Conservation (phyloP, 345 rosid genomes). For the Schrenkiella parvula region DNA sequence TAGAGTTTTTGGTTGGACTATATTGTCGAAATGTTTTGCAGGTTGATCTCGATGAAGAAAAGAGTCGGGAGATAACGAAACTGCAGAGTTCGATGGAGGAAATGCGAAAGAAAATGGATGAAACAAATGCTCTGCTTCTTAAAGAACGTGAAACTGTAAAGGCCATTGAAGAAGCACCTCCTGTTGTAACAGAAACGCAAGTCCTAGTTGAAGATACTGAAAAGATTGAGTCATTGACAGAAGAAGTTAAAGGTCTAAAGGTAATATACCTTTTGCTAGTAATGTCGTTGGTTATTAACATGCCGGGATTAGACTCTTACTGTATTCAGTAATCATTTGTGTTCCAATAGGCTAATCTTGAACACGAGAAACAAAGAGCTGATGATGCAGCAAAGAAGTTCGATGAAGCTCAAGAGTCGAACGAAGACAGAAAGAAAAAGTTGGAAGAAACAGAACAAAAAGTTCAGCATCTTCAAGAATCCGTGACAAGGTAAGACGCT, state of each 20-base stretch:
- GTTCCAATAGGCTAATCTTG: conserved; percentile 43
- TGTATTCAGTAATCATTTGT: too few species aligned
- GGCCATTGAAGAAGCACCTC: conserved; percentile 55
- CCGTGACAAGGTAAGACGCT: conserved; percentile 51
- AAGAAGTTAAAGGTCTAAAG: conserved; percentile 52
- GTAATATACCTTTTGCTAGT: too few species aligned
- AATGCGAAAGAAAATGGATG: conserved; percentile 48
- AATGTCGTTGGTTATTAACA: too few species aligned
- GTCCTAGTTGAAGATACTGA: conserved; percentile 57
- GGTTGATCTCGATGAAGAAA: conserved; percentile 64
- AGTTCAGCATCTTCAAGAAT: conserved; percentile 62
- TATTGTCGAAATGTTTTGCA: conserved; percentile 11
- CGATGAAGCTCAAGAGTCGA: conserved; percentile 45
- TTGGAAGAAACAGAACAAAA: conserved; percentile 73
- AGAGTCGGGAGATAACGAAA: conserved; percentile 48
- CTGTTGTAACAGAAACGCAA: conserved; percentile 52
- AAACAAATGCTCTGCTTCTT: conserved; percentile 43
- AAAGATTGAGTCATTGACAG: conserved; percentile 45
- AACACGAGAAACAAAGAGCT: conserved; percentile 62
- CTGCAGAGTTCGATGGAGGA: conserved; percentile 47
- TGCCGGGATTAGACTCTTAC: too few species aligned
- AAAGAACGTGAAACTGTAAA: conserved; percentile 52
- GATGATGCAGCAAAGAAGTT: conserved; percentile 48
- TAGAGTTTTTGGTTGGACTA: background rate
- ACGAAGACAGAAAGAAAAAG: conserved; percentile 48